Evolutionary conservation across 1,284 basidiomycete genomes (phyloP).

Genomic region (Fistulina hepatica): DNA sequence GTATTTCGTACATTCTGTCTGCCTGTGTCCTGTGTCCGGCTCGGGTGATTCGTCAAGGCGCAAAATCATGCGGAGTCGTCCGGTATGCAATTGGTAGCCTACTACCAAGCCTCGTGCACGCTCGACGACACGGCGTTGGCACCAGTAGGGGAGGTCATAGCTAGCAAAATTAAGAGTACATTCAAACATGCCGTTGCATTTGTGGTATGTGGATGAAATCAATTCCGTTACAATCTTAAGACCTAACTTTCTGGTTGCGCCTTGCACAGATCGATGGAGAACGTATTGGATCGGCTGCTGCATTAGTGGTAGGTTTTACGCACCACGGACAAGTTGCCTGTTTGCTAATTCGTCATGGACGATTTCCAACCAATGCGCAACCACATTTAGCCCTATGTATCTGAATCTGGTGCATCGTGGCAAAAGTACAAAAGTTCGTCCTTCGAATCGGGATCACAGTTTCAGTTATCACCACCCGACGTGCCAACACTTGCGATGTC

Average conservation of each 20-base stretch:
- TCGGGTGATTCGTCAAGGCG: conserved; percentile 30
- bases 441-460: conserved; percentile 35
- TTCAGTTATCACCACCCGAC: conserved; percentile 33
- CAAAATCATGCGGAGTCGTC: conserved; percentile 40
- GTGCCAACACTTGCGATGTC: conserved; percentile 34
- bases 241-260: conserved; percentile 5
- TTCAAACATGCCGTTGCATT: conserved; percentile 53
- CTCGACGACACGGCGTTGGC: conserved; percentile 46
- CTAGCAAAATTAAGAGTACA: conserved; percentile 35
- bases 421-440: conserved; percentile 25
- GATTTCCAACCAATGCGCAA: conserved; percentile 5
- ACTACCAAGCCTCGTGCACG: conserved; percentile 62
- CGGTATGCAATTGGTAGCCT: conserved; percentile 46
- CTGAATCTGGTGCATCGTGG: conserved; percentile 34
- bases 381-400: conserved; percentile 34
- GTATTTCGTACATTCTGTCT: neutral
- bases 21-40: neutral
- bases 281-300: conserved; percentile 38
- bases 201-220: conserved; percentile 41
- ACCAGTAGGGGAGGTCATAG: conserved; percentile 54
- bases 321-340: no score
- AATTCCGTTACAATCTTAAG: conserved; percentile 4
- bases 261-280: conserved; percentile 43
- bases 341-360: no score
- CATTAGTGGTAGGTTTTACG: conserved; percentile 39